Base-by-base conservation (phyloP, 768 basidiomycete genomes). In the Panellus pusillus region DNA sequence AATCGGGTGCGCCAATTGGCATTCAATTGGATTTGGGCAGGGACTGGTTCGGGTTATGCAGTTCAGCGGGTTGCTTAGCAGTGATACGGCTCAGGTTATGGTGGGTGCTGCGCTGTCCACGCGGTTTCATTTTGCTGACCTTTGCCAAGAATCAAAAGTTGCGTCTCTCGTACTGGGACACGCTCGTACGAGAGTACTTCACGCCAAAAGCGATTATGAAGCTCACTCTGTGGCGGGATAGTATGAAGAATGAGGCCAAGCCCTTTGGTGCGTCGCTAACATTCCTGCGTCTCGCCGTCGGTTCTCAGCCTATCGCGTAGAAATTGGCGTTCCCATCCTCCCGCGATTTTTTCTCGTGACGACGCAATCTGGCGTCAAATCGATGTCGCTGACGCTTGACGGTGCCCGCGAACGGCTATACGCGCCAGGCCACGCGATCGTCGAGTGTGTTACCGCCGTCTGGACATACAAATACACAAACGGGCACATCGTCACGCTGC, bases 211-310 rank as follows among this genome's bases (percentile, higher is more conserved):
- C 89, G 18, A 69, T 80, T 42, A 82, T 92, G 82, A 89, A 84
- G 66, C 77, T 93, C 61, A 91, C 89, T 3, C 70, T 93, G n/a
- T 92, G 91, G 91, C 89, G 89, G 65, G 90, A 91, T 67, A 91
- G 88, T 62, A 81, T 84, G 64, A 79, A 76, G 61, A 79, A 76
- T 20, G 91, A 92, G 64, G 89, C 90, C 29, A 93, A 91, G 63
- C 86, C 86, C 9, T 91, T 93, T 62, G 89, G 91, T 92, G 50
- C 44, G 87, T 73, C 31, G 6, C 32, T 14, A 35, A 2, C 11
- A 11, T 35, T 9, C 14, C 14, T 35, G 19, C 46, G n/a, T 42
- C 45, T 44, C 19, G 2, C 31, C 35, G 60, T 38, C 39, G 29
- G 14, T 32, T 49, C 24, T 27, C 31, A n/a, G 52, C 54, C 46